Evolutionary conservation across 2,329 filamentous ascomycete species (phyloP), one percentile per base, ranked within the genome.

Genomic region (Fusarium coicis): DNA sequence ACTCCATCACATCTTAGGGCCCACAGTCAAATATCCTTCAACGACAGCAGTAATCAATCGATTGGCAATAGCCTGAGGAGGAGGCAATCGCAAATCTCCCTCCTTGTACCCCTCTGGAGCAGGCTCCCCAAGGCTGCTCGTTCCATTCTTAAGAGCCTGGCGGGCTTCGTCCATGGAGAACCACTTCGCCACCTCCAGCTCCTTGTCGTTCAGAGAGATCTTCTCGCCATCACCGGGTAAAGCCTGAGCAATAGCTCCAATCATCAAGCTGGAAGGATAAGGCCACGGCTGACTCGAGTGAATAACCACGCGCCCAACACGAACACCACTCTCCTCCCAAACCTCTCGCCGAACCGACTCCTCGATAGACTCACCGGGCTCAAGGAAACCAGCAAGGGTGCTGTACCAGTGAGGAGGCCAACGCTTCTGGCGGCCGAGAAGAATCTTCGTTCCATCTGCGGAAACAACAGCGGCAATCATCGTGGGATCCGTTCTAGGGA

Each of bases 381-480:
- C 94, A 64, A 95, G 89, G 83, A 97, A 97, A 1, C 94, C 94
- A 5, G 93, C 93, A 16, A 99, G 90, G 0, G 95, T 97, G 77
- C 91, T 94, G 86, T 96, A 98, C 93, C 93, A 97, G 81, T 93
- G 81, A 3, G 89, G 86, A 2, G 96, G 96, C 88, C 92, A 99
- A 59, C 93, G 89, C 83, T 93, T 93, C 79, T 93, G 91, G 19
- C 96, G 91, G 42, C 96, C 96, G 2, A 99, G 91, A 12, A 99
- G 89, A 43, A 97, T 84, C 69, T 90, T 90, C 74, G 91, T 88
- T 55, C 93, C 93, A 76, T 97, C 93, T 56, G 91, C 87, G 59
- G 93, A 97, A 37, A 98, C 89, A 16, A 98, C 92, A 2, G 95
- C 96, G 84, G 97, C 95, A 83, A 99, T 99, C 81, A 98, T 95